phyloP scores from a whole-genome alignment of 306 rosid species.

The Medicago ruthenica region DNA sequence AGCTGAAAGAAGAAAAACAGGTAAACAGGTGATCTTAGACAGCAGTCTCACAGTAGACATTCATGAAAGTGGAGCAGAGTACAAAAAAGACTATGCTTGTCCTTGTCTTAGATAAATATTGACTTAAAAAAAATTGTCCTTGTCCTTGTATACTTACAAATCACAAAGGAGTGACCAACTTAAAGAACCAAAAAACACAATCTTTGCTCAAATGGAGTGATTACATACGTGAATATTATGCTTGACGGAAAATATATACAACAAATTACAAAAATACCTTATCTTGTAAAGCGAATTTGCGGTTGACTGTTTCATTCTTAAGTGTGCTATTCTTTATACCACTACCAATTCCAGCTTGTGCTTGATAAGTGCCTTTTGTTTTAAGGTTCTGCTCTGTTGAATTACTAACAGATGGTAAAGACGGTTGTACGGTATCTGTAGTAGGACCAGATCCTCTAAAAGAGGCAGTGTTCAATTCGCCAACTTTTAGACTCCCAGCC shows the following conservation, averaged over 20 bases:
- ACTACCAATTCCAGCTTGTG: conserved; percentile 50
- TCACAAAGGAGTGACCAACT: conserved; percentile 11
- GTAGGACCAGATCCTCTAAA: conserved; percentile 56
- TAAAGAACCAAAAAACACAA: conserved; percentile 3
- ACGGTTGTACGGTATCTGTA: conserved; percentile 43
- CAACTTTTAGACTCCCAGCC: conserved; percentile 51
- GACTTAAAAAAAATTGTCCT: background rate
- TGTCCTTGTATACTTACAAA: background rate
- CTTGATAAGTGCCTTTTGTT: conserved; percentile 45
- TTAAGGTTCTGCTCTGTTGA: conserved; percentile 58
- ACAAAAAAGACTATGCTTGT: too few relatives aligned
- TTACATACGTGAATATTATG: conserved; percentile 8
- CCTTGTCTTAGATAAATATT: too few relatives aligned
- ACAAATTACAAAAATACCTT: conserved; percentile 64
- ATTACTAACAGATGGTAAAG: conserved; percentile 53
- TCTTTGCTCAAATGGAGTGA: conserved; percentile 5
- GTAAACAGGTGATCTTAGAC: conserved; percentile 15
- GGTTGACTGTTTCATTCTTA: conserved; percentile 69
- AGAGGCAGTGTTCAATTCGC: conserved; percentile 34
- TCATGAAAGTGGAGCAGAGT: background rate
- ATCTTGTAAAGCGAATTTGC: conserved; percentile 93
- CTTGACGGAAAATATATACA: conserved; percentile 25
- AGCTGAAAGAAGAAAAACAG: conserved; percentile 62
- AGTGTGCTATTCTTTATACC: conserved; percentile 45
- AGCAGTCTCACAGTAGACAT: conserved; percentile 19